Conservation (phyloP, 495 filamentous ascomycete genomes). For the Tetracladium marchalianum region DNA sequence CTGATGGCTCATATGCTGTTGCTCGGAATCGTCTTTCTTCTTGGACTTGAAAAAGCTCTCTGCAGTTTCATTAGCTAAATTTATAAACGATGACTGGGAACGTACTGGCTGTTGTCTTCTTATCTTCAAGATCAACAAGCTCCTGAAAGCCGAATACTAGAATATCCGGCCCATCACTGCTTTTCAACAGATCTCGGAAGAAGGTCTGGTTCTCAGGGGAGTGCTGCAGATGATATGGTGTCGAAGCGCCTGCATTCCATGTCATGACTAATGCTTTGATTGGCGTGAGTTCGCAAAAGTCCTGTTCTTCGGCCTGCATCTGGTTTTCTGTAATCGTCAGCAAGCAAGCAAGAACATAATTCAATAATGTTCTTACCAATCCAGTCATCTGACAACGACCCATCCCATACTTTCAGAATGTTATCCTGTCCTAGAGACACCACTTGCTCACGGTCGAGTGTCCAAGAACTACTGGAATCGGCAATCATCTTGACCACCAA, state of each 20-base stretch:
- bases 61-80: conserved; percentile 22
- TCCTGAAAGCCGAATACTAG: conserved; percentile 97
- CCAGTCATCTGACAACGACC: conserved; percentile 89
- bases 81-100: conserved; percentile 11
- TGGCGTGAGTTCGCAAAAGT: conserved; percentile 78
- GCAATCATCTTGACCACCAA: conserved; percentile 67
- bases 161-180: conserved; percentile 71
- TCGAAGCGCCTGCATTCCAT: conserved; percentile 93
- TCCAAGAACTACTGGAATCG: conserved; percentile 79
- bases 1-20: conserved; percentile 93
- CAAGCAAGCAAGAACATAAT: neutral
- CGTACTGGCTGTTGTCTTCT: conserved; percentile 88
- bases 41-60: conserved; percentile 67
- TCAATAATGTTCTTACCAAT: conserved; percentile 41
- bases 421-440: conserved; percentile 86
- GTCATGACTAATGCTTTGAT: conserved; percentile 72
- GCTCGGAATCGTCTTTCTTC: conserved; percentile 80
- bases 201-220: conserved; percentile 59
- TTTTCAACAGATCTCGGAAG: conserved; percentile 62
- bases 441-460: conserved; percentile 74
- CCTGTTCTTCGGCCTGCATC: conserved; percentile 72
- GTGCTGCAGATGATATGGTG: conserved; percentile 68
- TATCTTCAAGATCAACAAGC: conserved; percentile 92
- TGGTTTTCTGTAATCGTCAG: conserved; percentile 50
- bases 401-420: conserved; percentile 81